Conservation (phyloP, 129 eudicot genomes). For the Escallonia rubra region DNA sequence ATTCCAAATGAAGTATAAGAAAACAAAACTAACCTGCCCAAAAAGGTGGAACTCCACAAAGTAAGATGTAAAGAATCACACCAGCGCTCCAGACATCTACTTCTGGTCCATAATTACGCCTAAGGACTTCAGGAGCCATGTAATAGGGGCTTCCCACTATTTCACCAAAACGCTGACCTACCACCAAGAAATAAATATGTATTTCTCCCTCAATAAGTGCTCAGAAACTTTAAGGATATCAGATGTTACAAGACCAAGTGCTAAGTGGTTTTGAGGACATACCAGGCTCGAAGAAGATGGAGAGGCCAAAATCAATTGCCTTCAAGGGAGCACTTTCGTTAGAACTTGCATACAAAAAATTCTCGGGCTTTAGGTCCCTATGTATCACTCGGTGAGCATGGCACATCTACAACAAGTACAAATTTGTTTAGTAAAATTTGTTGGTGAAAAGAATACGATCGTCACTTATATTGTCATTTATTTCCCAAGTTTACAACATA, state of each 20-base stretch:
- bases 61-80: slow-evolving; percentile 75
- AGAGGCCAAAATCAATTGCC: slow-evolving; percentile 93
- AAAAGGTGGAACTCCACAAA: slow-evolving; percentile 95
- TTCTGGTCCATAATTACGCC: slow-evolving; percentile 75
- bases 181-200: not conserved
- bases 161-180: slow-evolving; percentile 69
- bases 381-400: slow-evolving; percentile 85
- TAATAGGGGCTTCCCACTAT: slow-evolving; percentile 95
- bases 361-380: slow-evolving; percentile 85
- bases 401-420: slow-evolving; percentile 50
- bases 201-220: no score
- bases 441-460: not conserved
- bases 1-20: no score
- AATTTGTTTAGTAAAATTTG: not conserved
- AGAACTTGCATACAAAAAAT: slow-evolving; percentile 56
- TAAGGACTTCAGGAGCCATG: slow-evolving; percentile 94
- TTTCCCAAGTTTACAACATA: not conserved
- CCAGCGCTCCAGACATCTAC: slow-evolving; percentile 95
- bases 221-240: not conserved
- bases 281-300: slow-evolving; percentile 87
- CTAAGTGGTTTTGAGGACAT: not conserved
- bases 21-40: slow-evolving; percentile 65
- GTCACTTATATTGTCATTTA: not conserved
- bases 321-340: slow-evolving; percentile 61
- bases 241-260: not conserved